phyloP scores from a whole-genome alignment of 176 grass and related monocot genomes.

The Carex parvula region DNA sequence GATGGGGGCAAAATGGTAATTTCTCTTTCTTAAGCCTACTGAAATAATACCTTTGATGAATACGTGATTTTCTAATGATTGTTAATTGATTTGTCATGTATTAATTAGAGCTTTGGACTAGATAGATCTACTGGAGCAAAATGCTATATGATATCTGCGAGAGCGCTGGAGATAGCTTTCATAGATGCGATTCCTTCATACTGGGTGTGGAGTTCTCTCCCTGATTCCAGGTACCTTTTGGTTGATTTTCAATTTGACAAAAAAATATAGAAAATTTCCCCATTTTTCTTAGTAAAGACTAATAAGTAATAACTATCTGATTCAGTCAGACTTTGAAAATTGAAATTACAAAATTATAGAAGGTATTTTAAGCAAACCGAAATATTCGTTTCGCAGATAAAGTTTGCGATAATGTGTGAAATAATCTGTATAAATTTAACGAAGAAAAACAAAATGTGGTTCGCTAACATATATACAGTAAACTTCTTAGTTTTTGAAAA shows the following conservation, averaged over 20 bases:
- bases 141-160: conserved; percentile 80
- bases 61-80: background rate
- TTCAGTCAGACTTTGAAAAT: no score
- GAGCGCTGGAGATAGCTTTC: conserved; percentile 54
- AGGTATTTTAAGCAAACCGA: no score
- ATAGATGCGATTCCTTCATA: conserved; percentile 22
- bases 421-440: no score
- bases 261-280: background rate
- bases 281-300: no score
- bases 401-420: no score
- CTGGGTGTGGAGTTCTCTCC: conserved; percentile 53
- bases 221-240: conserved; percentile 44
- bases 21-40: background rate
- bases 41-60: background rate
- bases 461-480: no score
- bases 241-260: background rate
- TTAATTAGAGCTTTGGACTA: conserved; percentile 66
- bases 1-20: conserved; percentile 63
- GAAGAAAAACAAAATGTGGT: no score
- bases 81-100: background rate
- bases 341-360: no score
- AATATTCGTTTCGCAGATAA: no score
- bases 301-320: no score
- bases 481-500: no score
- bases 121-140: conserved; percentile 60